Percentiles rank a stretch among this genome's conserved stretches.
Conservation (phyloP, 164 flowering plant species). For the Vitis vinifera region DNA sequence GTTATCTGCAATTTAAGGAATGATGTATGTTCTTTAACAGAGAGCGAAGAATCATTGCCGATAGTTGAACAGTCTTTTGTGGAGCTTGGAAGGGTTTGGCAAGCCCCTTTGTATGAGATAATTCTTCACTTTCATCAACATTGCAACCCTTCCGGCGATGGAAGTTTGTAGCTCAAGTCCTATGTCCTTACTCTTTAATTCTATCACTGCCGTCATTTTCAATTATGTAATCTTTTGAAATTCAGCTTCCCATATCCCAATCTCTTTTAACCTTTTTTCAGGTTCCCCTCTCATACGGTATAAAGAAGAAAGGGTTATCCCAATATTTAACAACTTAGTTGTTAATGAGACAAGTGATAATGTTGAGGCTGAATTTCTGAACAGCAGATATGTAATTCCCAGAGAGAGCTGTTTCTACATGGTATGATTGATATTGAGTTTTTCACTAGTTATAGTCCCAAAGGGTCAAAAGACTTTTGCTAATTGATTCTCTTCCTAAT, state of each 20-base stretch:
- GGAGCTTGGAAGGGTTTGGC: constrained; percentile 80
- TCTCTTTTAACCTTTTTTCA: constrained; percentile 17
- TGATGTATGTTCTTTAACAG: constrained; percentile 16
- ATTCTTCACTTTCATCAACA: constrained; percentile 32
- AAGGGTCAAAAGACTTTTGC: too few relatives aligned
- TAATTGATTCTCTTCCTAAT: background rate
- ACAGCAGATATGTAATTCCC: constrained; percentile 60
- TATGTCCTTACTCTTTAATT: background rate
- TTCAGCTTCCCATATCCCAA: background rate
- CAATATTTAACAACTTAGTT: constrained; percentile 62
- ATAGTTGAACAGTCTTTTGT: constrained; percentile 39
- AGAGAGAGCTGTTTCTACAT: constrained; percentile 76
- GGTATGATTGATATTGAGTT: constrained; percentile 39
- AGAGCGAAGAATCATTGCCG: background rate
- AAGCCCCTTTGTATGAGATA: constrained; percentile 77
- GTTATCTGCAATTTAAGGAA: constrained; percentile 39
- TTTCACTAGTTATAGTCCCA: background rate
- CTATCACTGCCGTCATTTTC: background rate
- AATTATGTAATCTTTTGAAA: background rate
- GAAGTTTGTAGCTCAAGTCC: constrained; percentile 33
- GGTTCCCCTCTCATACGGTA: constrained; percentile 20
- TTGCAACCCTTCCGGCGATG: constrained; percentile 15
- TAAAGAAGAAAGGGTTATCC: constrained; percentile 37
- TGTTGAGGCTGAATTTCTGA: constrained; percentile 66
- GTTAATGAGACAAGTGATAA: constrained; percentile 56